Evolutionary conservation across 805 yeast species (phyloP), one percentile per base, ranked within the genome.

Genomic region (Wickerhamomyces chambardii): DNA sequence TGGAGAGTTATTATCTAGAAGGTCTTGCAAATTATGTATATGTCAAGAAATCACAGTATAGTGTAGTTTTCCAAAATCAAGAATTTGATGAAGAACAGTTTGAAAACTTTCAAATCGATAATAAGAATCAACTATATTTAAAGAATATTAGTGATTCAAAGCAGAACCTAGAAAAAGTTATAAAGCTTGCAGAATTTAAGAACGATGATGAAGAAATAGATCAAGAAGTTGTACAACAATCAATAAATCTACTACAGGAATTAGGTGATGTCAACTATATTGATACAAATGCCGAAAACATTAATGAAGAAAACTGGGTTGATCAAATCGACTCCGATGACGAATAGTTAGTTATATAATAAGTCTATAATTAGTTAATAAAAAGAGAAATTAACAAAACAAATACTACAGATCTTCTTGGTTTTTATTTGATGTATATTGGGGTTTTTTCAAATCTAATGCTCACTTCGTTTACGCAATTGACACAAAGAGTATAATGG

Each of bases 1-100:
- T 85, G 38, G 97, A 92, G 49, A 70, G 80, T 28, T 82, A 73
- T 51, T 92, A 92, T 54, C 61, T 87, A 43, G 94, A 85, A 50
- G 94, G 92, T 0, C 74, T 89, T 48, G 76, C 92, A 0, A 68
- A 78, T 49, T 64, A 75, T 42, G 58, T 83, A 35, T 55, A 60
- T 15, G 62, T 70, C n/a, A 61, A 66, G 40, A 58, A 33, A 55
- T 52, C 40, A 3, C 49, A 43, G 33, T 51, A 46, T 32, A 4
- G 3, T 24, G 12, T 11, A 24, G 7, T 24, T 11, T 2, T 11
- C 12, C 27, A 2, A 24, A 42, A 48, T 26, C 4, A 22, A n/a
- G 36, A 33, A 17, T 48, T 44, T 30, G 37, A 51, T 27, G 46
- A 48, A 10, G 56, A 50, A n/a, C 10, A 31, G 14, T 51, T 51